phyloP scores from a whole-genome alignment of 192 early-diverging fungal species.

The Linnemannia zychae region DNA sequence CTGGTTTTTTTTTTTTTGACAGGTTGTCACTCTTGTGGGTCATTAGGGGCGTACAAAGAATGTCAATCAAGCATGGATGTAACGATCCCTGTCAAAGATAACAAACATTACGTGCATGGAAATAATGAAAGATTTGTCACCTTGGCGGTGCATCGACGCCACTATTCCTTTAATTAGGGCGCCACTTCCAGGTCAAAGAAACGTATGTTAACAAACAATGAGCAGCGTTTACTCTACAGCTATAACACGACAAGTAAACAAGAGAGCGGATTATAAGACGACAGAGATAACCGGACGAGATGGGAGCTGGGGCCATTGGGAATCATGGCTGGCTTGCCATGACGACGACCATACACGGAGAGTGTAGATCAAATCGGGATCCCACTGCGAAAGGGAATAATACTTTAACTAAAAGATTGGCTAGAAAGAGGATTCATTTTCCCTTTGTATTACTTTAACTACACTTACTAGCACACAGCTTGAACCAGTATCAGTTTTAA shows the following conservation, averaged over 20 bases:
- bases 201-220: neutral
- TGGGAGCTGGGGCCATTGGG: neutral
- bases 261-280: neutral
- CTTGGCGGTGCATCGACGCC: neutral
- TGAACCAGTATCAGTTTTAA: neutral
- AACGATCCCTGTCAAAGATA: neutral
- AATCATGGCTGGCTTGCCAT: neutral
- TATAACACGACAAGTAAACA: neutral
- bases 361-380: constrained; percentile 2
- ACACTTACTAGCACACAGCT: neutral
- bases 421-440: neutral
- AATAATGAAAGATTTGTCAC: neutral
- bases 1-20: neutral
- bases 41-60: neutral
- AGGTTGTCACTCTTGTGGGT: neutral
- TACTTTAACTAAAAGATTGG: too few species aligned
- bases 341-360: neutral
- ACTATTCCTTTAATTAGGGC: neutral
- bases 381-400: neutral
- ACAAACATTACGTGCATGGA: neutral
- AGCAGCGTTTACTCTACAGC: neutral
- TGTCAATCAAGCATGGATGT: neutral
- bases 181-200: too few species aligned
- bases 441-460: neutral
- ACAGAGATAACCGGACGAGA: neutral